Percentiles rank a stretch among this genome's conserved stretches.
phyloP scores from a whole-genome alignment of 179 eudicot genomes.

The Beta lomatogona region DNA sequence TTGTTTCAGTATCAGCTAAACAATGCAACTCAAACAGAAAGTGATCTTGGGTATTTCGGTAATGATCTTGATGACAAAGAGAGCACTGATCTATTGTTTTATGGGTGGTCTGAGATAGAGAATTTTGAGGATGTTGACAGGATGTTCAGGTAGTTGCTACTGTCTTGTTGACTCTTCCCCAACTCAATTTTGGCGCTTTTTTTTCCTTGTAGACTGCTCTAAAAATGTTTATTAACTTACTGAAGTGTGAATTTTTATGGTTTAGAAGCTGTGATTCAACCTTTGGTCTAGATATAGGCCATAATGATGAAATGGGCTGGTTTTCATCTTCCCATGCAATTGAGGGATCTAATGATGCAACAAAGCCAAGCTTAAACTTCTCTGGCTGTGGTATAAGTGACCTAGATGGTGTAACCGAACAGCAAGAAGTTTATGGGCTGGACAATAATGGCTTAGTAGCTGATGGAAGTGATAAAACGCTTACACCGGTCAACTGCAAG shows the following conservation, averaged over 20 bases:
- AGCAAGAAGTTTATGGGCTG: conserved; percentile 32
- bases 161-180: neutral
- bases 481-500: conserved; percentile 33
- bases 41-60: conserved; percentile 51
- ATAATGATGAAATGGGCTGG: conserved; percentile 68
- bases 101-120: conserved; percentile 79
- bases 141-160: conserved; percentile 67
- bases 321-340: conserved; percentile 58
- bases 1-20: conserved; percentile 47
- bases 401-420: conserved; percentile 36
- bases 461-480: conserved; percentile 31
- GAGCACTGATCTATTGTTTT: conserved; percentile 57
- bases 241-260: neutral
- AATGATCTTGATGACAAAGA: conserved; percentile 53
- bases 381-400: conserved; percentile 43
- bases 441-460: conserved; percentile 14
- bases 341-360: conserved; percentile 58
- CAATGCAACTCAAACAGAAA: conserved; percentile 47
- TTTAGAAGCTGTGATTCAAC: conserved; percentile 84
- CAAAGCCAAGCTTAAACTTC: conserved; percentile 46
- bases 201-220: neutral
- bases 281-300: conserved; percentile 64
- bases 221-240: conserved; percentile 2
- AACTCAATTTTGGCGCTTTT: neutral
- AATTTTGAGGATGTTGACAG: conserved; percentile 90